Base-by-base conservation (phyloP, 257 asterid species). In the Gentiana dahurica region DNA sequence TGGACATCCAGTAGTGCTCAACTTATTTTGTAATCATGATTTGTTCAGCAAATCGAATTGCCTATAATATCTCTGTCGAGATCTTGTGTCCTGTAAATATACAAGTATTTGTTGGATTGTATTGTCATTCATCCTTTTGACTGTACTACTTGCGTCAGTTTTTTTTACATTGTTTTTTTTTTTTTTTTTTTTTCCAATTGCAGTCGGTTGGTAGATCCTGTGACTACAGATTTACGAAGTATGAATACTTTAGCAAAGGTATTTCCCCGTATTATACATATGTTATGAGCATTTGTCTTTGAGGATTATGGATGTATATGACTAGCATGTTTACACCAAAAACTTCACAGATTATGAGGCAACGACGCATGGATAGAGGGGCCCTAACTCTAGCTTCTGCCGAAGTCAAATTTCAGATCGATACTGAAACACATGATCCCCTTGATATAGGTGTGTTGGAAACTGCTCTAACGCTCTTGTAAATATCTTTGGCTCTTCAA, bases 301-400 rank as follows among this genome's bases (percentile, higher is more conserved):
- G 24, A 24, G 24, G 24, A 24, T 3, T 4, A 24, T 47, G 43
- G 8, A 38, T 47, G 37, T 51, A 51, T 37, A 45, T 24, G 55
- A 24, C 37, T 13, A 39, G 3, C 48, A 2, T 52, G 12, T 8
- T 46, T 38, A 38, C 32, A 34, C 49, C 49, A 58, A 51, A 55
- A 62, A 68, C 35, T 49, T 68, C 70, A 75, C 76, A 92, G 99
- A 74, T 85, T 64, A 88, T 92, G 99, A 85, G 99, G 87, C 95
- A 78, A 77, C 86, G 80, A 61, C 95, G 99, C 63, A 81, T 92
- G 68, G 98, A 85, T 4, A 83, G 94, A 76, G 99, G 99, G 64
- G 99, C 99, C 55, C 74, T 92, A 64, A 92, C 99, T 55, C 97
- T 92, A 78, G 99, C 99, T 60, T 92, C 99, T 10, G 99, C 99